A percentile compares a stretch with the other conserved stretches of the same genome.
phyloP scores from a whole-genome alignment of 225 moss, liverwort and hornwort genomes.

The Ulota crispa region DNA sequence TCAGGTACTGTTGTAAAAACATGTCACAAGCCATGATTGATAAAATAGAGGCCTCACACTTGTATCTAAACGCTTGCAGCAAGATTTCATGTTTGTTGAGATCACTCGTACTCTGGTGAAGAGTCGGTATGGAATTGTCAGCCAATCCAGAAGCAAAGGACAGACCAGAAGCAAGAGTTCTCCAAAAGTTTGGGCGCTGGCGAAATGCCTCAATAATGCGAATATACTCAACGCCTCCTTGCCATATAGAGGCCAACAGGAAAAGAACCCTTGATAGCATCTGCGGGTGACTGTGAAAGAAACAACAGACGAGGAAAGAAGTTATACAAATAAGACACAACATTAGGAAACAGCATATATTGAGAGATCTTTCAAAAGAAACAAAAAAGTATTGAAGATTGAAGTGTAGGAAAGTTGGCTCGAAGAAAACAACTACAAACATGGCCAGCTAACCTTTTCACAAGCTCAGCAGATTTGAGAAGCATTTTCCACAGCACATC shows the following conservation, averaged over 20 bases:
- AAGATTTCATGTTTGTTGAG: slow-evolving; percentile 64
- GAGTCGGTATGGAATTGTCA: slow-evolving; percentile 37
- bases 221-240: slow-evolving; percentile 87
- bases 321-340: background rate
- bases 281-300: slow-evolving; percentile 66
- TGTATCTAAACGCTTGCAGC: slow-evolving; percentile 66
- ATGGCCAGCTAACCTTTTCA: slow-evolving; percentile 52
- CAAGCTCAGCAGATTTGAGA: slow-evolving; percentile 52
- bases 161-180: slow-evolving; percentile 60
- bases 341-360: background rate
- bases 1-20: slow-evolving; percentile 75
- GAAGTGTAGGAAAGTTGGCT: slow-evolving; percentile 4
- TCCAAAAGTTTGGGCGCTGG: slow-evolving; percentile 76
- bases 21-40: slow-evolving; percentile 91
- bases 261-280: slow-evolving; percentile 76
- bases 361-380: background rate
- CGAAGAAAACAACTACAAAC: slow-evolving; percentile 7
- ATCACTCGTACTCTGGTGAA: slow-evolving; percentile 35
- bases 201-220: slow-evolving; percentile 73
- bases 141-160: slow-evolving; percentile 49
- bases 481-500: slow-evolving; percentile 75
- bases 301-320: slow-evolving; percentile 3
- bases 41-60: slow-evolving; percentile 85
- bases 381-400: background rate
- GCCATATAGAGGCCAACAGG: slow-evolving; percentile 83